Conservation (phyloP, 805 yeast genomes). For the Saccharomycopsis oosterbeekiorum region DNA sequence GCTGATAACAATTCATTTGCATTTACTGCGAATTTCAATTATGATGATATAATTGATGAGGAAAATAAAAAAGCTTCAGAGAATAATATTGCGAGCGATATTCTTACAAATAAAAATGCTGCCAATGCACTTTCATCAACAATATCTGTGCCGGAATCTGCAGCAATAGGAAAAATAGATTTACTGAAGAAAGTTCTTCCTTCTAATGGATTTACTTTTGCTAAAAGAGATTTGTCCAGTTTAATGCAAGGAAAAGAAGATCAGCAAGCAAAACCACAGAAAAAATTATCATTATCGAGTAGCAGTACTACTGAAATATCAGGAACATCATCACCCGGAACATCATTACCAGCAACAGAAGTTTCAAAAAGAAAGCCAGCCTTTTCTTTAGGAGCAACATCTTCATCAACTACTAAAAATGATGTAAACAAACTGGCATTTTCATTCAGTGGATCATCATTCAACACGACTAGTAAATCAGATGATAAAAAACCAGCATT, state of each 20-base stretch:
- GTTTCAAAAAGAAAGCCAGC: neutral
- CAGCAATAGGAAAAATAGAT: neutral
- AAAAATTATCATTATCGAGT: neutral
- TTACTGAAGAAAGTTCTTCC: constrained; percentile 5
- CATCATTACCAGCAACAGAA: neutral
- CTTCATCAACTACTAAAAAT: neutral
- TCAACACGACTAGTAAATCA: neutral
- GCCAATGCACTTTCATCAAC: neutral
- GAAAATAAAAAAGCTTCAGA: constrained; percentile 8
- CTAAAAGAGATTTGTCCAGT: neutral
- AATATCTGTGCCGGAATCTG: neutral
- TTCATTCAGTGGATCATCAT: neutral
- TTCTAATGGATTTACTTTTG: constrained; percentile 8
- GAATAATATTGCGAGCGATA: neutral
- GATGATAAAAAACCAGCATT: neutral
- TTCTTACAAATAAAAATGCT: neutral
- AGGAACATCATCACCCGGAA: too few species aligned
- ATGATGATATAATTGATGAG: constrained; percentile 12
- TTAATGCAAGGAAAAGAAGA: neutral
- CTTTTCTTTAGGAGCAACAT: neutral
- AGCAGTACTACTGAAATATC: neutral
- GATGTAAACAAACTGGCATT: neutral
- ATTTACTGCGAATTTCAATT: constrained; percentile 6
- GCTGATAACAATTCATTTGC: neutral
- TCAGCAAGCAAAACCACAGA: neutral